These are phyloP conservation scores for Eutrema japonicum DNA, from an alignment of 345 rosid species.

Conservation along the genomic window DNA sequence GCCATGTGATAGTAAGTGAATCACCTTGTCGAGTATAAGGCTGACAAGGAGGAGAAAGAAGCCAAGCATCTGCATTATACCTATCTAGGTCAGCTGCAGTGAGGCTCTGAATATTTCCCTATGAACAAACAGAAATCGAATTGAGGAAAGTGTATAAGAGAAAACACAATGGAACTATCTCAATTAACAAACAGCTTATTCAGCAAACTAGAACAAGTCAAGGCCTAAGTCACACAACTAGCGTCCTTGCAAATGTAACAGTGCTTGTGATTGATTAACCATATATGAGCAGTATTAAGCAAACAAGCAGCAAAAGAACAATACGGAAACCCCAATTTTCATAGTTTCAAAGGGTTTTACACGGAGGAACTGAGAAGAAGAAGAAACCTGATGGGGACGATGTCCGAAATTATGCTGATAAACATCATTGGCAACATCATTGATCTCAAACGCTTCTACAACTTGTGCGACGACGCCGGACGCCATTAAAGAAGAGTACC, in stretches of 20 bases:
- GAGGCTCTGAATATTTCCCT: slow-evolving; percentile 93
- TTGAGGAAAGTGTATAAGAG: neutral
- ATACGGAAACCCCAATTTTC: no score
- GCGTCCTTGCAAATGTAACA: slow-evolving; percentile 22
- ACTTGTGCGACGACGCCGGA: slow-evolving; percentile 63
- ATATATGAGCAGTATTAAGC: neutral
- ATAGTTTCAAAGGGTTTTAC: neutral
- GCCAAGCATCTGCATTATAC: slow-evolving; percentile 82
- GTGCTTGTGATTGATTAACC: neutral
- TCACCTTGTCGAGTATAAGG: slow-evolving; percentile 97
- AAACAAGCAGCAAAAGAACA: neutral
- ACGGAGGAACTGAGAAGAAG: neutral
- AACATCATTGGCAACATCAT: slow-evolving; percentile 86
- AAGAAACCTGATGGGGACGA: slow-evolving; percentile 83
- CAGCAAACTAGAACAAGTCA: slow-evolving; percentile 5
- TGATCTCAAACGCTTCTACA: slow-evolving; percentile 88
- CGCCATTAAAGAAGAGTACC: slow-evolving; percentile 71
- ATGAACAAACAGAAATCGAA: slow-evolving; percentile 9
- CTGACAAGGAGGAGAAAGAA: slow-evolving; percentile 98
- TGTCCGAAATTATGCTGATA: slow-evolving; percentile 85
- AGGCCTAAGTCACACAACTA: slow-evolving; percentile 10
- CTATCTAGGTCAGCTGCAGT: slow-evolving; percentile 73
- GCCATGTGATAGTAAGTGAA: neutral
- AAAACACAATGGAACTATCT: neutral
- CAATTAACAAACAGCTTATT: neutral